Percentiles rank a stretch among this genome's conserved stretches.
These are phyloP conservation scores for Penicillium sp. DNA, from an alignment of 2,329 filamentous ascomycete species.

Conservation along the genomic window DNA sequence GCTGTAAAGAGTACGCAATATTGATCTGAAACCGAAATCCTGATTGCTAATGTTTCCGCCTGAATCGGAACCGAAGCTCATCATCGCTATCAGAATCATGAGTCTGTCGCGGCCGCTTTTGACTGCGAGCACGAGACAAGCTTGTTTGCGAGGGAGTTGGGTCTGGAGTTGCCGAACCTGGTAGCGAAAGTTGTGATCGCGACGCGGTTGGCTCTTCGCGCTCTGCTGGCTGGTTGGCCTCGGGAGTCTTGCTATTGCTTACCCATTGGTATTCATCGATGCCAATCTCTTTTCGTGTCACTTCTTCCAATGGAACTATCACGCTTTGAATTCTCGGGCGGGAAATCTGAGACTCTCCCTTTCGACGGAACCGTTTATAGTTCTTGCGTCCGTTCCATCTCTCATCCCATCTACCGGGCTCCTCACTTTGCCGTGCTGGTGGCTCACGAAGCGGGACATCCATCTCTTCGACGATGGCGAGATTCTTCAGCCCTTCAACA, in stretches of 20 bases:
- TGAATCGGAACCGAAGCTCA: slow-evolving; percentile 54
- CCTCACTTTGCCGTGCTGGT: slow-evolving; percentile 35
- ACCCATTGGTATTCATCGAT: slow-evolving; percentile 73
- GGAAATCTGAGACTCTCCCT: slow-evolving; percentile 30
- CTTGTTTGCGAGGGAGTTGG: slow-evolving; percentile 18
- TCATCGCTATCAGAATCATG: slow-evolving; percentile 55
- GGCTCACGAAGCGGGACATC: slow-evolving; percentile 48
- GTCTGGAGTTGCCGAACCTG: slow-evolving; percentile 15
- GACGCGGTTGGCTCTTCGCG: slow-evolving; percentile 12
- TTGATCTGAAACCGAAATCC: neutral
- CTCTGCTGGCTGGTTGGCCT: slow-evolving; percentile 21
- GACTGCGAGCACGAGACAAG: slow-evolving; percentile 18
- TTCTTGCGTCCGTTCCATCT: slow-evolving; percentile 93
- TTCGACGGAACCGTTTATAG: slow-evolving; percentile 74
- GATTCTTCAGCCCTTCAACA: slow-evolving; percentile 65
- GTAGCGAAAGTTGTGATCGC: slow-evolving; percentile 10
- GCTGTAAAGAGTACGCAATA: slow-evolving; percentile 7
- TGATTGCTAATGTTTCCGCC: slow-evolving; percentile 38
- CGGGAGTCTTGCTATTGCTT: slow-evolving; percentile 34
- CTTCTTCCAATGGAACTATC: slow-evolving; percentile 68
- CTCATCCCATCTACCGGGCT: slow-evolving; percentile 70
- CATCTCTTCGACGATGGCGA: slow-evolving; percentile 75
- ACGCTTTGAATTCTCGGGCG: slow-evolving; percentile 50
- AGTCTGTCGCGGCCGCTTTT: slow-evolving; percentile 35
- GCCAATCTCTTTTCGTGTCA: slow-evolving; percentile 65